Base-by-base conservation (phyloP, 78 protist species). In the Isochrysis galbana region DNA sequence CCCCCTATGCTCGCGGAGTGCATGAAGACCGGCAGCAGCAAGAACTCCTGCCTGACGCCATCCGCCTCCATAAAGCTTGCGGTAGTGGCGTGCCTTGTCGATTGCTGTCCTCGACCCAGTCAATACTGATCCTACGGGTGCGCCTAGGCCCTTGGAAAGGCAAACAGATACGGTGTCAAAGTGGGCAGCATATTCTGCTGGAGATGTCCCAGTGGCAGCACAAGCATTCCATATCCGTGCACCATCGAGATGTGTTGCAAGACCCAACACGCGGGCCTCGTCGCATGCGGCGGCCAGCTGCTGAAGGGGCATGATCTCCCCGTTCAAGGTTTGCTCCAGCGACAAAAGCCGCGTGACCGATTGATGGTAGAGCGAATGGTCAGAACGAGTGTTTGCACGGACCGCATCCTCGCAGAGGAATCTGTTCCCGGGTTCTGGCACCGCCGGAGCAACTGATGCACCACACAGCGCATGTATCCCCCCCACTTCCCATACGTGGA, bases 21-120 rank as follows among this genome's bases (percentile, higher is more conserved):
- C n/a, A n/a, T n/a, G n/a, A n/a, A n/a, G n/a, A n/a, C n/a, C n/a
- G n/a, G n/a, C n/a, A n/a, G n/a, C n/a, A n/a, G n/a, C n/a, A n/a
- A n/a, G n/a, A n/a, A n/a, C n/a, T n/a, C n/a, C n/a, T n/a, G 80
- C 95, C 93, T 96, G 97, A 3, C 98, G 94, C 97, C 77, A 55
- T 41, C 98, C 98, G 11, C 98, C 98, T 44, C 98, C 97, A 23
- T 91, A 34, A 78, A 87, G 26, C 93, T 78, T 44, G 89, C 67
- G 90, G 46, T 14, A 1, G 61, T 89, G 91, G 41, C 96, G 91
- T 1, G 93, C 94, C 25, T 21, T 26, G 39, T 25, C 69, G 5
- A 95, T 78, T 36, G 92, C 41, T 36, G 42, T 77, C 3, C 3
- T 10, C 23, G 46, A 0, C 39, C 96, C 97, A 45, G 36, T 78